Evolutionary conservation across 192 early-diverging fungal species (phyloP).

Genomic region (Coemansia interrupta): DNA sequence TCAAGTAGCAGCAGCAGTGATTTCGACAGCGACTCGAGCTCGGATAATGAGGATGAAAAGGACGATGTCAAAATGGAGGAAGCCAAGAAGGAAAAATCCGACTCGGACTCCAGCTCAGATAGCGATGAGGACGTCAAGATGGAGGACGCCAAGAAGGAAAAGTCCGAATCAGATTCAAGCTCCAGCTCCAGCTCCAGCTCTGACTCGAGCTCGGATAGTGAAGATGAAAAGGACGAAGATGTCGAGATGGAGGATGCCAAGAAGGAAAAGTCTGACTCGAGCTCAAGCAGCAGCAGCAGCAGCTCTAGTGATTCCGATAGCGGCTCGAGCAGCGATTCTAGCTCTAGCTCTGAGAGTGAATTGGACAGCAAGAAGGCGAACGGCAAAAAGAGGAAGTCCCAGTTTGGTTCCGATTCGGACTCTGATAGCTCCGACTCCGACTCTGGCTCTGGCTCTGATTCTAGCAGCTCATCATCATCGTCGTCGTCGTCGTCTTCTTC

Average conservation of each 20-base stretch:
- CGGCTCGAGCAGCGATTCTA: slow-evolving; percentile 5
- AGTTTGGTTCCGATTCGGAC: neutral
- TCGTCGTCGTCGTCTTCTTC: neutral
- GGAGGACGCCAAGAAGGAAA: no score
- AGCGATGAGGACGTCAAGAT: no score
- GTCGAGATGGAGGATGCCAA: no score
- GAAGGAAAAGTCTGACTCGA: neutral
- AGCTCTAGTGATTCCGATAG: slow-evolving; percentile 1
- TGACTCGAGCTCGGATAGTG: no score
- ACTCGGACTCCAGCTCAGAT: no score
- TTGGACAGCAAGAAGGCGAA: neutral
- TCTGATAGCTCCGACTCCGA: slow-evolving; percentile 8
- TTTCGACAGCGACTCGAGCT: no score
- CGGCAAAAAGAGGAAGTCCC: neutral
- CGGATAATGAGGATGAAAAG: no score
- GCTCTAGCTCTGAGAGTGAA: slow-evolving; percentile 4
- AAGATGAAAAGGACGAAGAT: no score
- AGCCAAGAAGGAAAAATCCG: no score
- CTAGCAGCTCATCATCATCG: neutral
- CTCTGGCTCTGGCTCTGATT: slow-evolving; percentile 12
- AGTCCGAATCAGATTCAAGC: no score
- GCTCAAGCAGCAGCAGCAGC: slow-evolving; percentile 7
- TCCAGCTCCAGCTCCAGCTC: no score
- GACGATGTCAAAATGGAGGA: no score
- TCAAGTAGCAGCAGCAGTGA: slow-evolving; percentile 11